Evolutionary conservation across 83 land plant genomes (phyloP), one percentile per base, ranked within the genome.

Genomic region (Diphasiastrum complanatum): DNA sequence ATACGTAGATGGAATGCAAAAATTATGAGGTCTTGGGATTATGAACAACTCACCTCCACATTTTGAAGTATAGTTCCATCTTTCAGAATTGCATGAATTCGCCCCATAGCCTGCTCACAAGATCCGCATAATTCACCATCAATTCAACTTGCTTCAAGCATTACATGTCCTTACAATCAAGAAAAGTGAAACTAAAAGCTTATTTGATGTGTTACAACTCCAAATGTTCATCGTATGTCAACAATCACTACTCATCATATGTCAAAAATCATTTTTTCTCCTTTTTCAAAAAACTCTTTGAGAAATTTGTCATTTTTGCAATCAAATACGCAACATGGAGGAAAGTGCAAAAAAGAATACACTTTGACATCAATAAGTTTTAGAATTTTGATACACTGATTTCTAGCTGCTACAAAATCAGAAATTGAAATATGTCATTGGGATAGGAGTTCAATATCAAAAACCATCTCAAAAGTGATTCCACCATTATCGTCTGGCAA

Each of bases 381-480:
- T 18, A 14, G 18, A 14, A 14, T 0, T 41, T 14, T 41, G 18
- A 0, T 18, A 41, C 1, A 14, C 12, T 18, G n/a, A 41, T 0
- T 41, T 8, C 43, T 14, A 38, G 8, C 14, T 8, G 8, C 43
- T 8, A 8, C 14, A 41, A 0, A 41, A 41, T 41, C 45, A 14
- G 18, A 14, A 14, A 14, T 18, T 41, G 45, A 14, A 41, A 41
- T 41, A 14, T 41, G 26, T 41, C 10, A 29, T 25, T 3, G 25
- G 40, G 3, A 30, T 35, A 19, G 18, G 14, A 49, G 12, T 26
- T 5, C 0, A 20, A 50, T 8, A 47, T 23, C 56, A 62, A 71
- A 45, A 73, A 92, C 98, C 25, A 83, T 84, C 63, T 84, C 61
- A 43, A 76, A 93, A 58, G 81, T 83, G 20, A 93, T 79, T n/a